Conservation (phyloP, 768 basidiomycete species). For the Cubamyces sp. region DNA sequence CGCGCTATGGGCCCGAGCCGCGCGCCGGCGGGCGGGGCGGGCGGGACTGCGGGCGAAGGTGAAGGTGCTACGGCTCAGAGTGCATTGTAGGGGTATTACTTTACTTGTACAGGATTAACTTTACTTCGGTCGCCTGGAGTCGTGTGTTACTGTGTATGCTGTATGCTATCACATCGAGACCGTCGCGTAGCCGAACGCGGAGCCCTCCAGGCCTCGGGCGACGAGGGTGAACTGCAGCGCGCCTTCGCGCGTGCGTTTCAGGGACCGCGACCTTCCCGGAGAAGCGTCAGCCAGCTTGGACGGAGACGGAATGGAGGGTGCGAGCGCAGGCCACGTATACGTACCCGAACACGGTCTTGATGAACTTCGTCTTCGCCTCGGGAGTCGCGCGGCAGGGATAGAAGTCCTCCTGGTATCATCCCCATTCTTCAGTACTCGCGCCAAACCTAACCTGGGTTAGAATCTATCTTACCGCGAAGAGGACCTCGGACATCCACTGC, state of each 20-base stretch:
- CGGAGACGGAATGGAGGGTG: background rate
- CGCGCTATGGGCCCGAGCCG: background rate
- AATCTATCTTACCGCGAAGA: slow-evolving; percentile 59
- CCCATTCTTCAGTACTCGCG: background rate
- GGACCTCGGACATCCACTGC: slow-evolving; percentile 73
- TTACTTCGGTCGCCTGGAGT: background rate
- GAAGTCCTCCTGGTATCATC: slow-evolving; percentile 66
- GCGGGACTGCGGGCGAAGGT: background rate
- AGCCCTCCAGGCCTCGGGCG: slow-evolving; percentile 81
- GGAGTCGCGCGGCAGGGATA: slow-evolving; percentile 69
- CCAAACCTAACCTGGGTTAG: background rate
- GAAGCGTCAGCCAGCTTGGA: slow-evolving; percentile 3
- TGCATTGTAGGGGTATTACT: background rate
- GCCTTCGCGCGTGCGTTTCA: slow-evolving; percentile 77
- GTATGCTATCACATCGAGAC: slow-evolving; percentile 28
- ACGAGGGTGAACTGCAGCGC: slow-evolving; percentile 87
- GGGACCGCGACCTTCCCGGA: slow-evolving; percentile 61
- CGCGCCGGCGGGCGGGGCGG: background rate
- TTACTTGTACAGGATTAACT: background rate
- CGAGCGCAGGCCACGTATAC: slow-evolving; percentile 36
- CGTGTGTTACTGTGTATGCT: background rate
- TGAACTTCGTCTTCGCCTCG: slow-evolving; percentile 79
- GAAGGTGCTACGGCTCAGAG: no score
- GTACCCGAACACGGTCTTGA: slow-evolving; percentile 72
- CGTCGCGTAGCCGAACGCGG: slow-evolving; percentile 81